These are phyloP conservation scores for Ambrosia trifida DNA, from an alignment of 129 eudicot genomes.

Conservation along the genomic window DNA sequence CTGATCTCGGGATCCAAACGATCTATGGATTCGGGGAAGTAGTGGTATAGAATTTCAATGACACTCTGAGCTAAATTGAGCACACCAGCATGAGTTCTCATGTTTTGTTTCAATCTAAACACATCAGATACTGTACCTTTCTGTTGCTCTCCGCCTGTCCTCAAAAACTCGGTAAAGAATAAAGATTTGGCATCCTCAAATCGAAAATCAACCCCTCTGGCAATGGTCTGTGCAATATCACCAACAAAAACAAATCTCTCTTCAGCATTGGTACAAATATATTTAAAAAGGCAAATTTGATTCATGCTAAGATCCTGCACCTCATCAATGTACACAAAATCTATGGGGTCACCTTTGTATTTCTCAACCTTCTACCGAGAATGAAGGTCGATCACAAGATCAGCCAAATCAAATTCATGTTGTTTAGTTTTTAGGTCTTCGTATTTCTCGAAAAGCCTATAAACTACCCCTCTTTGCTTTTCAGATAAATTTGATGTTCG, in stretches of 20 bases:
- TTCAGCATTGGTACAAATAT: constrained; percentile 38
- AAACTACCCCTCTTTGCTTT: background rate
- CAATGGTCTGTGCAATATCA: constrained; percentile 78
- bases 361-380: background rate
- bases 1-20: constrained; percentile 60
- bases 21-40: constrained; percentile 56
- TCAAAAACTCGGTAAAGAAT: constrained; percentile 56
- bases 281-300: too few species aligned
- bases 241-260: constrained; percentile 69
- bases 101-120: constrained; percentile 50
- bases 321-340: too few species aligned
- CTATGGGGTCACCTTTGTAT: too few species aligned
- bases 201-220: constrained; percentile 65
- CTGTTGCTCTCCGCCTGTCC: constrained; percentile 4
- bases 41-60: constrained; percentile 53
- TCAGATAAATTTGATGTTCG: background rate
- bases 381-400: constrained; percentile 16
- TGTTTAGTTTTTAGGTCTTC: constrained; percentile 4
- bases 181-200: constrained; percentile 63
- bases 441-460: background rate
- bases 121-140: constrained; percentile 46
- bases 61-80: constrained; percentile 68
- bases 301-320: too few species aligned
- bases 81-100: constrained; percentile 68
- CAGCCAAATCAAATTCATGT: constrained; percentile 1